Evolutionary conservation across 306 rosid genomes (phyloP), one percentile per base, ranked within the genome.

Genomic region (Vigna reflexopilosa): DNA sequence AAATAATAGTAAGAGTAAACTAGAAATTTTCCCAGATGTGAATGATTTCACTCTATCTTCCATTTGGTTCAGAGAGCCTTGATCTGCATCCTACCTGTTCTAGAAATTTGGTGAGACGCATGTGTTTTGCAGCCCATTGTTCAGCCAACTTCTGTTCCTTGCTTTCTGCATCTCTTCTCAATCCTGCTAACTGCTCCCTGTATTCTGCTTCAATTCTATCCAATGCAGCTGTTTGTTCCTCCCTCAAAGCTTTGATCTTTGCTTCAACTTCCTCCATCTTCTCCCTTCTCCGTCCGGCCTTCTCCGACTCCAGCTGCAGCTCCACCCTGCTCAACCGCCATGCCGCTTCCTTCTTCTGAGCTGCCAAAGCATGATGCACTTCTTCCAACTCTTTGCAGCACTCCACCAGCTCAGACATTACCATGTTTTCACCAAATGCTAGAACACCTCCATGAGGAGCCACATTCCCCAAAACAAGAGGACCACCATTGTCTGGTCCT

Each of bases 121-220:
- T 30, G 83, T 94, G 98, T 78, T 90, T 92, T 1, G 97, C 91
- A 57, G 91, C 84, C 98, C 97, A 92, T 84, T 92, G 98, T 66
- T 94, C 98, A 66, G 97, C 88, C 90, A 94, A 55, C 83, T 94
- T 94, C 77, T 92, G 98, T 83, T 94, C 98, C 83, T 94, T 94
- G 44, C 86, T 83, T 77, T 94, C 97, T 10, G 97, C 98, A 59
- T 94, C 98, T 79, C 94, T 89, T 82, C 89, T 89, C 73, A 94
- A 69, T 59, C 92, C 97, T 14, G 89, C 88, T 55, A 94, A 75
- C 73, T 94, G 98, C 34, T 94, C 97, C 77, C 87, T 81, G 72
- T 92, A 94, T 63, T 94, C 97, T 7, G 87, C 86, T 86, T 94
- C 98, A 24, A 94, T 88, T 83, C 92, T 88, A 66, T 94, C 98